Evolutionary conservation across 768 basidiomycete species (phyloP).

Genomic region (Cubamyces lactineus): DNA sequence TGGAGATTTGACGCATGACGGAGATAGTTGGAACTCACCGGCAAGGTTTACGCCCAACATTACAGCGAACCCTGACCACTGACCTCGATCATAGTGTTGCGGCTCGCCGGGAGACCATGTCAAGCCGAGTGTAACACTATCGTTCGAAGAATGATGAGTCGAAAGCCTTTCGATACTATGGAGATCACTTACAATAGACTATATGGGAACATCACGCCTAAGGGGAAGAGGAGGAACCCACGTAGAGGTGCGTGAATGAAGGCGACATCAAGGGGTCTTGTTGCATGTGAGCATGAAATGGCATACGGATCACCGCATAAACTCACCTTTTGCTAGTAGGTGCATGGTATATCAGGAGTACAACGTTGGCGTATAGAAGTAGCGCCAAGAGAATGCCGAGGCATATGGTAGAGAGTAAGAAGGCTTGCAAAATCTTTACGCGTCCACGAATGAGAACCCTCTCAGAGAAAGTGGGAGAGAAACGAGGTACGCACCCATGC

Average conservation of each 20-base stretch:
- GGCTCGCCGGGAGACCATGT: conserved; percentile 56
- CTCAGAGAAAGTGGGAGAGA: not conserved
- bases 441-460: not conserved
- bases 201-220: conserved; percentile 62
- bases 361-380: conserved; percentile 79
- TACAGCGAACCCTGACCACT: conserved; percentile 76
- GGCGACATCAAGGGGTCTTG: conserved; percentile 70
- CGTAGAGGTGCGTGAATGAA: conserved; percentile 89
- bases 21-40: conserved; percentile 14
- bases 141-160: not conserved
- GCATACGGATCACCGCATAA: no score
- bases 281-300: no score
- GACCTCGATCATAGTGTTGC: conserved; percentile 58
- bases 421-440: conserved; percentile 68
- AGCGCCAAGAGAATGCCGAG: conserved; percentile 71
- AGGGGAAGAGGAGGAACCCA: conserved; percentile 59
- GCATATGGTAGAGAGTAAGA: conserved; percentile 73
- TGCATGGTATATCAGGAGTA: conserved; percentile 72
- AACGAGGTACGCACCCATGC: conserved; percentile 56
- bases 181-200: conserved; percentile 52
- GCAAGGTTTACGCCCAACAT: conserved; percentile 62
- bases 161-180: not conserved
- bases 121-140: conserved; percentile 71
- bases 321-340: conserved; percentile 46
- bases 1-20: not conserved